Conservation (phyloP, 2,329 filamentous ascomycete species). For the Cadophora gregata region DNA sequence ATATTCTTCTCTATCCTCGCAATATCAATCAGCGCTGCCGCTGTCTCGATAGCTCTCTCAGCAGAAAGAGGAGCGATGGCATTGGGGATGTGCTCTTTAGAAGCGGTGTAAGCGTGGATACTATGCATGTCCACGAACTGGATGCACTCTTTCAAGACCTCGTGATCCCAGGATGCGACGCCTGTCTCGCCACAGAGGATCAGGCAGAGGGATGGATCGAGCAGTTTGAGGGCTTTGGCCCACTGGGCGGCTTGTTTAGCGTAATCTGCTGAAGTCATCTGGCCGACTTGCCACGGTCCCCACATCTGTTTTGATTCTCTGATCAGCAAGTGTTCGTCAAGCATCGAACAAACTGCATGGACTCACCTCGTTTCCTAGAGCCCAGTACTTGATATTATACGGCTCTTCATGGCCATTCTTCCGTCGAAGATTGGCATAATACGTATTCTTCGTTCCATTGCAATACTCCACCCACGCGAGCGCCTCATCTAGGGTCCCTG, state of each 20-base stretch:
- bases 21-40: slow-evolving; percentile 65
- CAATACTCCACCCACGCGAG: slow-evolving; percentile 87
- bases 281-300: slow-evolving; percentile 55
- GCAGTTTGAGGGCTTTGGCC: slow-evolving; percentile 62
- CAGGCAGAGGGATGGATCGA: slow-evolving; percentile 64
- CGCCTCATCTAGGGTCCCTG: slow-evolving; percentile 62
- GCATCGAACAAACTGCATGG: too few species aligned
- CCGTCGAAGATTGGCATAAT: slow-evolving; percentile 82
- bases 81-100: slow-evolving; percentile 52
- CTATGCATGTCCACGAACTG: slow-evolving; percentile 69
- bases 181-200: slow-evolving; percentile 70
- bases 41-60: slow-evolving; percentile 69
- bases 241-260: slow-evolving; percentile 62
- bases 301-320: slow-evolving; percentile 36
- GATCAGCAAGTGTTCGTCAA: not conserved
- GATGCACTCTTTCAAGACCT: slow-evolving; percentile 66
- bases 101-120: slow-evolving; percentile 69
- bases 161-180: slow-evolving; percentile 65
- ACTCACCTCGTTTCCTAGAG: slow-evolving; percentile 74
- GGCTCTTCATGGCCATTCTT: slow-evolving; percentile 78
- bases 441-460: slow-evolving; percentile 76
- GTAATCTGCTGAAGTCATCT: slow-evolving; percentile 63
- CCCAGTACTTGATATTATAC: slow-evolving; percentile 87
- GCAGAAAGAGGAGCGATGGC: slow-evolving; percentile 63
- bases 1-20: slow-evolving; percentile 63